Evolutionary conservation across 2,329 filamentous ascomycete species (phyloP), one percentile per base, ranked within the genome.

Genomic region (Gaeumannomyces tritici): DNA sequence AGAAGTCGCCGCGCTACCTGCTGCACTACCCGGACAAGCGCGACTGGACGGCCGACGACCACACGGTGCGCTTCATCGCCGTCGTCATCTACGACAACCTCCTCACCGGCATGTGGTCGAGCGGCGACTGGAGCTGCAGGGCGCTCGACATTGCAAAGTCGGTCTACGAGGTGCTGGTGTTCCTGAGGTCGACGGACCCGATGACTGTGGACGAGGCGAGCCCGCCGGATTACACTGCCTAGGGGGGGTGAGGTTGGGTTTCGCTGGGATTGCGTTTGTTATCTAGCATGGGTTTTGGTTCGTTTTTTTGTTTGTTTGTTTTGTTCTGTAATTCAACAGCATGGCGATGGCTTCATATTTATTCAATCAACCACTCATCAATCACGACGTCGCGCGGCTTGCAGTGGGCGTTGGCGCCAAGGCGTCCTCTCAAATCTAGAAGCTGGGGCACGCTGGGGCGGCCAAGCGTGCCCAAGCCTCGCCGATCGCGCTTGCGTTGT

Each of bases 1-100:
- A 63, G 26, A 65, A 65, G 21, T 69, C 66, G 27, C 57, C 67
- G 61, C 71, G 70, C 63, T 76, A 69, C 64, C 65, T 75, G 12
- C 65, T 73, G 27, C 74, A 75, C 66, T 69, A 75, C 65, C 74
- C 74, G 28, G 69, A 73, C 62, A 76, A 76, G 70, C 63, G 63
- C 2, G 68, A 63, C 29, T 76, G 74, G 75, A 70, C 70, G 26
- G 59, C 65, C 55, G 70, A 75, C 59, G 75, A 77, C 63, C 74
- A 77, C 64, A 66, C 74, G 57, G 68, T 75, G 55, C 73, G 75
- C 47, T 77, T 77, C 69, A 72, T 77, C 54, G 69, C 69, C 56
- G 71, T 71, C 29, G 69, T 75, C 47, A 64, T 75, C n/a, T 62
- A 63, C 29, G 73, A 76, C 65, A 75, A 73, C 61, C 66, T 73